These are phyloP conservation scores for Apodospora peruviana DNA, from an alignment of 495 filamentous ascomycete genomes.

Conservation along the genomic window DNA sequence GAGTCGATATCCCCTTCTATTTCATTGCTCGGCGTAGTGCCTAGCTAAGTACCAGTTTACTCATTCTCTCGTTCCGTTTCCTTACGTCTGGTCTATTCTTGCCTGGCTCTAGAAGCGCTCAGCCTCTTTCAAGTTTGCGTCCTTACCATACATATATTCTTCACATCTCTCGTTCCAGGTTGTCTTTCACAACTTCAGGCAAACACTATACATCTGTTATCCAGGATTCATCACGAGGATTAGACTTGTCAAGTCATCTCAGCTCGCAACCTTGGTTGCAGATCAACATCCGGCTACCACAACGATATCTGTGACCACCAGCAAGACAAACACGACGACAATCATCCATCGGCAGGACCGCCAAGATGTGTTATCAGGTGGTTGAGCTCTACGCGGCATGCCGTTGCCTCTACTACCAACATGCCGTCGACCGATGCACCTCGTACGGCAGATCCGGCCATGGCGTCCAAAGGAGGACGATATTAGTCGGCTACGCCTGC, in stretches of 20 bases:
- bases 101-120: background rate
- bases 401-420: conserved; percentile 78
- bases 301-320: background rate
- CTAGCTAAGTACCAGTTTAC: conserved; percentile 18
- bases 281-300: background rate
- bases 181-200: background rate
- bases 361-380: conserved; percentile 68
- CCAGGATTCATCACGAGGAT: too few relatives aligned
- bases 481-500: conserved; percentile 77
- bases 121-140: conserved; percentile 2
- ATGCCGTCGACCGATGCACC: conserved; percentile 72
- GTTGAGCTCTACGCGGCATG: conserved; percentile 78
- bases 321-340: conserved; percentile 1
- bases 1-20: conserved; percentile 22
- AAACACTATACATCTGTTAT: too few relatives aligned
- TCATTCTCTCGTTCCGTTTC: conserved; percentile 20
- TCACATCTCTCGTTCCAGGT: background rate
- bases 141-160: conserved; percentile 18
- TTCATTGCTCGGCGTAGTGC: conserved; percentile 20
- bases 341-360: background rate
- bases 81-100: conserved; percentile 5
- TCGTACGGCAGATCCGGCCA: conserved; percentile 67
- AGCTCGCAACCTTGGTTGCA: background rate
- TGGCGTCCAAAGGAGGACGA: conserved; percentile 63
- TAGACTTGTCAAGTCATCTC: background rate